A percentile compares a stretch with the other conserved stretches of the same genome.
These are phyloP conservation scores for Paratinospora sagittata DNA, from an alignment of 164 flowering plant genomes.

Conservation along the genomic window DNA sequence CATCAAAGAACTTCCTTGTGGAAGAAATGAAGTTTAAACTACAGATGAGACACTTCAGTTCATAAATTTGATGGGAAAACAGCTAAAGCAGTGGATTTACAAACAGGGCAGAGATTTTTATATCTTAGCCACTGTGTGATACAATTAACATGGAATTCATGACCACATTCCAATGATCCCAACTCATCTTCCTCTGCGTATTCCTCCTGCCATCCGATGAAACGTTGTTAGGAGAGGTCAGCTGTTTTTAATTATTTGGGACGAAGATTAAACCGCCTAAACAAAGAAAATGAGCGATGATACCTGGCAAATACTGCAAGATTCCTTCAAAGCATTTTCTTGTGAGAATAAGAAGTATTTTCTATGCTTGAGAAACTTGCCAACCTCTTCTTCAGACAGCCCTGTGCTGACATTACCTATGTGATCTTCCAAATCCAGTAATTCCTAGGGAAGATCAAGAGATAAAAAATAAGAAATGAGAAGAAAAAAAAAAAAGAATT, in stretches of 20 bases:
- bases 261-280: too few relatives aligned
- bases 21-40: too few relatives aligned
- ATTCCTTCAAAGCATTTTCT: constrained; percentile 4
- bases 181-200: constrained; percentile 5
- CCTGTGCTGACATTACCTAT: constrained; percentile 6
- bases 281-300: too few relatives aligned
- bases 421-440: background rate
- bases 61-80: background rate
- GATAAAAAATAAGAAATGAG: background rate
- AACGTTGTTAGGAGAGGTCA: too few relatives aligned
- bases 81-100: constrained; percentile 5
- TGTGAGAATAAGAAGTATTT: background rate
- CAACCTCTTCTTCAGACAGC: background rate
- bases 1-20: too few relatives aligned
- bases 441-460: background rate
- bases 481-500: too few relatives aligned
- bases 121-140: constrained; percentile 5
- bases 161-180: constrained; percentile 3
- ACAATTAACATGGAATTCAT: constrained; percentile 5
- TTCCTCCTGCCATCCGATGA: constrained; percentile 2
- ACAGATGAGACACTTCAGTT: background rate
- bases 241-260: too few relatives aligned
- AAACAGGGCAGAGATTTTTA: constrained; percentile 9
- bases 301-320: constrained; percentile 11
- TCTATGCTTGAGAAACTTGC: background rate